Evolutionary conservation across 2,329 filamentous ascomycete species (phyloP).

Genomic region (Trichoderma sp.): DNA sequence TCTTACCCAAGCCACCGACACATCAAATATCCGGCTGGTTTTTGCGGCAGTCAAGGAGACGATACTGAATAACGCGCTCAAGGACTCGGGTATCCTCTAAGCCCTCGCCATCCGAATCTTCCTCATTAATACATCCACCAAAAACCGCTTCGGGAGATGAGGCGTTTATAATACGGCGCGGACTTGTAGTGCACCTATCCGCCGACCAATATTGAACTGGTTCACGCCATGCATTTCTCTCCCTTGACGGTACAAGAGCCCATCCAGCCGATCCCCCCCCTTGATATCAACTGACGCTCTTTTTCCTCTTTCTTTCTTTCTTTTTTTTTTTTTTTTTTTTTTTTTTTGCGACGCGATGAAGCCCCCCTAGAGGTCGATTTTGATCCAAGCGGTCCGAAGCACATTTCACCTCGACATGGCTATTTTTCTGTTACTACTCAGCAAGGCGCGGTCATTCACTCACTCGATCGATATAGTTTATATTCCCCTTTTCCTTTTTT

Average conservation of each 20-base stretch:
- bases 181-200: slow-evolving; percentile 18
- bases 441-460: slow-evolving; percentile 13
- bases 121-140: neutral
- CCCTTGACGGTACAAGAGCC: neutral
- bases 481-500: neutral
- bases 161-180: slow-evolving; percentile 25
- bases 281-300: neutral
- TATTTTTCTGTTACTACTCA: slow-evolving; percentile 1
- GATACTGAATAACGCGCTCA: slow-evolving; percentile 95
- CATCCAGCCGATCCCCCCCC: neutral
- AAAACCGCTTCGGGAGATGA: slow-evolving; percentile 20
- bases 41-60: slow-evolving; percentile 99
- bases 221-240: neutral
- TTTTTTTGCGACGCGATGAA: slow-evolving; percentile 1
- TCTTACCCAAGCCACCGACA: slow-evolving; percentile 96
- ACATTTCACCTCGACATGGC: neutral
- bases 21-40: slow-evolving; percentile 94
- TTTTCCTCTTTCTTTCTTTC: neutral
- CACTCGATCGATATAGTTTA: neutral
- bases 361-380: neutral
- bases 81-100: slow-evolving; percentile 94
- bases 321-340: neutral
- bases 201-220: neutral
- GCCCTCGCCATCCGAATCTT: slow-evolving; percentile 13
- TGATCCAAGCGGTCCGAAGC: neutral